Percentiles rank a stretch among this genome's conserved stretches.
phyloP scores from a whole-genome alignment of 2,329 filamentous ascomycete genomes.

The Sarocladiaceae sp. region DNA sequence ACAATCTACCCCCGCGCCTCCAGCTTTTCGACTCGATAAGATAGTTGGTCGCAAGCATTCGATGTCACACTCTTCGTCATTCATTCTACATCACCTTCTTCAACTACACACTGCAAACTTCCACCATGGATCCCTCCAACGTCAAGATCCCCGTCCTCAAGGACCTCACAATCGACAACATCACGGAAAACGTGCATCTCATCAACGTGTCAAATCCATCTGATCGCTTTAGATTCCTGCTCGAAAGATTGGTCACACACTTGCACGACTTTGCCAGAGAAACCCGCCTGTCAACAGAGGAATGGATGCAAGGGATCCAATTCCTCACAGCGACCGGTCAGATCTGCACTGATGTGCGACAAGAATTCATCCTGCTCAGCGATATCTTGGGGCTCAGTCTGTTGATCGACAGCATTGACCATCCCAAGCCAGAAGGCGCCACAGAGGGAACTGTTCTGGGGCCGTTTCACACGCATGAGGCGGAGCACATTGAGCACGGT shows the following conservation, averaged over 20 bases:
- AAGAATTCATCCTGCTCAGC: conserved; percentile 73
- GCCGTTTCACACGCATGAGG: conserved; percentile 76
- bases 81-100: too few species aligned
- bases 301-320: conserved; percentile 68
- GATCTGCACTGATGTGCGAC: conserved; percentile 51
- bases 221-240: conserved; percentile 59
- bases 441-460: conserved; percentile 77
- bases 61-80: too few species aligned
- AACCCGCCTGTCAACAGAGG: conserved; percentile 64
- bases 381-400: conserved; percentile 71
- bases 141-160: neutral
- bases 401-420: conserved; percentile 71
- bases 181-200: conserved; percentile 64
- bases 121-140: neutral
- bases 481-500: conserved; percentile 48
- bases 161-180: conserved; percentile 68
- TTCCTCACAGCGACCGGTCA: conserved; percentile 69
- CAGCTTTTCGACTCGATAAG: too few species aligned
- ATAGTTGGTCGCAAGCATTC: too few species aligned
- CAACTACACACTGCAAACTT: too few species aligned
- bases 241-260: conserved; percentile 66
- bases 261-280: conserved; percentile 74
- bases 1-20: too few species aligned
- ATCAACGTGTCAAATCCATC: conserved; percentile 66
- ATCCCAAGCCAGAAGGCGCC: conserved; percentile 62